phyloP scores from a whole-genome alignment of 2,329 filamentous ascomycete species.

The Dothidotthia symphoricarpi region DNA sequence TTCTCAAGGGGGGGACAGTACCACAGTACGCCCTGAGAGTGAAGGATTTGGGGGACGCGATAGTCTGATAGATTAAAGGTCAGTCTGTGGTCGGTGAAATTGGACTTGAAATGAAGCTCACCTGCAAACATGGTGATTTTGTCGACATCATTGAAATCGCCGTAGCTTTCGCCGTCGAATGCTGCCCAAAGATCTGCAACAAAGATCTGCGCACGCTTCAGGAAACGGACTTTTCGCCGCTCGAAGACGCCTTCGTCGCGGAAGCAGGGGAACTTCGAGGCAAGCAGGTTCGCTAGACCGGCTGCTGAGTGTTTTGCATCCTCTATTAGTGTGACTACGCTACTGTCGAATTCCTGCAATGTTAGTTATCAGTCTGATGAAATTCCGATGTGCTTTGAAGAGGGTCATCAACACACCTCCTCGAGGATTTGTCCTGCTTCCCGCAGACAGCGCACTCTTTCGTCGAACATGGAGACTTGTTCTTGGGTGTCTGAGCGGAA shows the following conservation, averaged over 20 bases:
- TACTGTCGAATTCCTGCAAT: conserved; percentile 69
- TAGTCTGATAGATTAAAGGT: no score
- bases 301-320: conserved; percentile 78
- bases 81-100: conserved; percentile 1
- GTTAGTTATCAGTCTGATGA: conserved; percentile 11
- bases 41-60: conserved; percentile 88
- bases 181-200: conserved; percentile 97
- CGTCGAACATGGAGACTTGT: conserved; percentile 77
- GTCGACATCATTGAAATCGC: conserved; percentile 84
- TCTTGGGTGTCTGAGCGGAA: conserved; percentile 87
- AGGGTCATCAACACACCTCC: conserved; percentile 54
- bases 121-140: conserved; percentile 96
- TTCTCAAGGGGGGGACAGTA: conserved; percentile 79
- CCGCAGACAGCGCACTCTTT: conserved; percentile 74
- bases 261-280: conserved; percentile 80
- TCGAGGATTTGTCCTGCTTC: conserved; percentile 80
- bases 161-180: conserved; percentile 77
- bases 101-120: conserved; percentile 25
- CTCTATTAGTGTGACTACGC: conserved; percentile 69
- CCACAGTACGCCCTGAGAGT: conserved; percentile 74
- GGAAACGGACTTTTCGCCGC: conserved; percentile 71
- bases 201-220: conserved; percentile 94
- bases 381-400: no score
- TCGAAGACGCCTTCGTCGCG: conserved; percentile 76
- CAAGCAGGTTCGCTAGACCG: conserved; percentile 79